Base-by-base conservation (phyloP, 176 grass and related monocot genomes). In the Bromus sterilis region DNA sequence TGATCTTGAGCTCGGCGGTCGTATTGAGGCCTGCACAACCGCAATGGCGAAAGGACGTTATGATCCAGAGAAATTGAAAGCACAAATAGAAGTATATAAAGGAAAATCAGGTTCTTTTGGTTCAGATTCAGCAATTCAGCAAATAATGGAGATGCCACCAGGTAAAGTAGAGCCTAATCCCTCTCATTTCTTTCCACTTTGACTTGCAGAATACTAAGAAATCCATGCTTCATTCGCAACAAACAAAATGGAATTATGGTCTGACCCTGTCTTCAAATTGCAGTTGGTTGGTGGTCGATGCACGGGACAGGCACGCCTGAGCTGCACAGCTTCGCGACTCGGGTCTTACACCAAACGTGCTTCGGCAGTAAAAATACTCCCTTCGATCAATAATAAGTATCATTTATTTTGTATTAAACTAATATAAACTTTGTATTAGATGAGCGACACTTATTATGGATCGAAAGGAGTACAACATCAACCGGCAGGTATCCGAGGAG, bases 1-100 rank as follows among this genome's bases (percentile, higher is more conserved):
- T 43, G 95, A 94, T 76, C 61, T 71, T 73, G 92, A 98, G 77
- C 85, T 93, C 63, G 75, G 58, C 10, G 91, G 81, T 34, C 90
- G 95, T 36, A 56, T 91, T 42, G 64, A 48, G 5, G 66, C 61
- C 36, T 89, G 88, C 42, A 79, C 91, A 16, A n/a, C 41, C n/a
- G 76, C 30, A 55, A 51, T 79, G 61, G 78, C 81, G 2, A 78
- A 71, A 75, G 72, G 56, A 28, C 74, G 62, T 20, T 41, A 64
- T 30, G 60, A 89, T 65, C 64, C 81, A 66, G 36, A n/a, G 18
- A 51, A 69, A 57, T 12, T 76, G 11, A 77, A 70, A 75, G 10
- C 28, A 32, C 90, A 98, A 43, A 44, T 98, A 15, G 90, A 93
- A 58, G 42, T 71, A 2, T 98, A 98, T 69, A 76, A 74, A 42